Evolutionary conservation across 1,139 yeast genomes (phyloP).

Genomic region (Saccharomycopsis crataegensis): DNA sequence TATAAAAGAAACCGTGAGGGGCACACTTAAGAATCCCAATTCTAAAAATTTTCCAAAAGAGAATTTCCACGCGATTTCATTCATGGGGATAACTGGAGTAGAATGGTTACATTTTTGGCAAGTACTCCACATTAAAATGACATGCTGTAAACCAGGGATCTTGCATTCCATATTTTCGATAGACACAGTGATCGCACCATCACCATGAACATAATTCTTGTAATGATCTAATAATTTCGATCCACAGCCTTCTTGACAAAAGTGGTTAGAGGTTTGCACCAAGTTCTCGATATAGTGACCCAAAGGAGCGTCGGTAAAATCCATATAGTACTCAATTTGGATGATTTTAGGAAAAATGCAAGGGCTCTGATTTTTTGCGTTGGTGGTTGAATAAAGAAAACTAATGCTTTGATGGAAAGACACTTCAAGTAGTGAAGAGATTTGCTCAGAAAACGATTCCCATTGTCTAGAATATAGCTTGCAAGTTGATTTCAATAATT

Average conservation of each 20-base stretch:
- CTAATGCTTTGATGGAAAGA: constrained; percentile 73
- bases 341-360: constrained; percentile 85
- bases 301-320: constrained; percentile 70
- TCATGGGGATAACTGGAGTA: constrained; percentile 80
- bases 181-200: constrained; percentile 71
- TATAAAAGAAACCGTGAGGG: constrained; percentile 33
- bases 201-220: constrained; percentile 83
- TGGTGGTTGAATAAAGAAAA: constrained; percentile 73
- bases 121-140: constrained; percentile 86
- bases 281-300: constrained; percentile 85
- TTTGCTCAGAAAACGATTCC: constrained; percentile 44
- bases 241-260: constrained; percentile 79
- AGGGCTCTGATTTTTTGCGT: constrained; percentile 80
- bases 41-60: constrained; percentile 93
- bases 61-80: constrained; percentile 81
- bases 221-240: constrained; percentile 67
- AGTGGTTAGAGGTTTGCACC: constrained; percentile 56
- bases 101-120: constrained; percentile 73
- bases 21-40: constrained; percentile 67
- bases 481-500: constrained; percentile 31
- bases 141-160: constrained; percentile 54
- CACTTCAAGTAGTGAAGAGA: constrained; percentile 49
- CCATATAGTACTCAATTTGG: constrained; percentile 82
- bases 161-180: constrained; percentile 54
- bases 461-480: constrained; percentile 44